Evolutionary conservation across 345 rosid genomes (phyloP), one percentile per base, ranked within the genome.

Genomic region (Gossypium raimondii): DNA sequence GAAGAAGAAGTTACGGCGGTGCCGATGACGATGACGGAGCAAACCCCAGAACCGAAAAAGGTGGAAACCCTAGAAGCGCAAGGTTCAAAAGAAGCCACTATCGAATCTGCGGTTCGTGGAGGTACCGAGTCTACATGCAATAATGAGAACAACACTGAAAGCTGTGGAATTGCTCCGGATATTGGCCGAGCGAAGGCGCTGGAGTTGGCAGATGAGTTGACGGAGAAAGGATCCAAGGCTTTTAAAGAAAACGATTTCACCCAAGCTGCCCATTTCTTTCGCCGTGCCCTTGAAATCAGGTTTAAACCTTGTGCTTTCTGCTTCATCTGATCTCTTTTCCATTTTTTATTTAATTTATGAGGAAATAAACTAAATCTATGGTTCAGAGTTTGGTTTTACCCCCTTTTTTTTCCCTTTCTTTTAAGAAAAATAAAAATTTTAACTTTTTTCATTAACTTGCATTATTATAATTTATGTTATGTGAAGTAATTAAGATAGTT

Each of bases 221-320:
- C 85, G 65, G 94, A 87, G 85, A 84, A 73, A 81, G 98, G 97
- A 65, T 74, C 82, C 17, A 48, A 7, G 12, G 96, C 91, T 16
- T 64, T 95, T 66, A 91, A 81, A 71, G 94, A 89, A 52, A 75
- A 70, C 2, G 96, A 95, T 75, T 87, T 79, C 70, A 75, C 69
- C 7, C 97, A 93, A 82, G 99, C 99, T 17, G 89, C 88, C 7
- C 98, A 95, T 48, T 95, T 91, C 85, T 91, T 90, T 56, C 91
- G 98, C 85, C 99, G 98, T 38, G 88, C 94, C 62, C 91, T 95
- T 9, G 98, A 95, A 76, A 93, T 93, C 86, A 89, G 94, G 99
- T 94, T 75, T 51, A 59, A 55, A 12, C 29, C 12, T 70, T 24
- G 25, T 44, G 55, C 58, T 65, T 76, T 22, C 61, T 47, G 57